Conservation (phyloP, 805 yeast genomes). For the Ogataea degrootiae region DNA sequence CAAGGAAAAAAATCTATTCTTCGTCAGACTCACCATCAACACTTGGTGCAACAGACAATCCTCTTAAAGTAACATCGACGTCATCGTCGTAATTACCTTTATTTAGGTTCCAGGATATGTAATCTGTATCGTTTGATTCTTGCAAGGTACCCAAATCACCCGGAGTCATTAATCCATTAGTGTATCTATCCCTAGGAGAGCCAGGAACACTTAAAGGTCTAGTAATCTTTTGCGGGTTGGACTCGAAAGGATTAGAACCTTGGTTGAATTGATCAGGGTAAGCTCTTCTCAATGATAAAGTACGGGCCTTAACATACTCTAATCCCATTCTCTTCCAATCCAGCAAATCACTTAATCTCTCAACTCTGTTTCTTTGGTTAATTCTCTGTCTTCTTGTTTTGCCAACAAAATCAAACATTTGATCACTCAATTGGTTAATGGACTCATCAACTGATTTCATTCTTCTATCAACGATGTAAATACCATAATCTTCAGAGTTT, state of each 20-base stretch:
- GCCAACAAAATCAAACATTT: conserved; percentile 82
- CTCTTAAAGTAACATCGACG: conserved; percentile 33
- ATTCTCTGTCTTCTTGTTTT: conserved; percentile 96
- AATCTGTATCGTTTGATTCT: conserved; percentile 85
- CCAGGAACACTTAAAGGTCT: conserved; percentile 97
- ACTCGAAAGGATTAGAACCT: conserved; percentile 36
- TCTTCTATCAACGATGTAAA: conserved; percentile 93
- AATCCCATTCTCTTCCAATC: conserved; percentile 99
- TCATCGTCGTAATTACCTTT: conserved; percentile 36
- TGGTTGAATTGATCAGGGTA: conserved; percentile 76
- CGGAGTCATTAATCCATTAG: conserved; percentile 76
- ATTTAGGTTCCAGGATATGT: conserved; percentile 51
- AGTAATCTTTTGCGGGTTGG: conserved; percentile 58
- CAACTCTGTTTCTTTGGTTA: conserved; percentile 96
- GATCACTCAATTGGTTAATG: conserved; percentile 81
- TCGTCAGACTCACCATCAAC: conserved; percentile 24
- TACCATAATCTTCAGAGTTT: conserved; percentile 91
- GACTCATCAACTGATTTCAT: conserved; percentile 89
- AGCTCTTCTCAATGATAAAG: conserved; percentile 85
- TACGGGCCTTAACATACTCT: conserved; percentile 93
- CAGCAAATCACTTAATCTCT: conserved; percentile 82
- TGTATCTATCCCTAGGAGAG: conserved; percentile 72
- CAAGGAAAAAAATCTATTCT: conserved; percentile 1
- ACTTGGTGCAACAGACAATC: conserved; percentile 34
- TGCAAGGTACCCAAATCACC: conserved; percentile 97